Base-by-base conservation (phyloP, 441 rosid genomes). In the Bocquillonia castaneifolia region DNA sequence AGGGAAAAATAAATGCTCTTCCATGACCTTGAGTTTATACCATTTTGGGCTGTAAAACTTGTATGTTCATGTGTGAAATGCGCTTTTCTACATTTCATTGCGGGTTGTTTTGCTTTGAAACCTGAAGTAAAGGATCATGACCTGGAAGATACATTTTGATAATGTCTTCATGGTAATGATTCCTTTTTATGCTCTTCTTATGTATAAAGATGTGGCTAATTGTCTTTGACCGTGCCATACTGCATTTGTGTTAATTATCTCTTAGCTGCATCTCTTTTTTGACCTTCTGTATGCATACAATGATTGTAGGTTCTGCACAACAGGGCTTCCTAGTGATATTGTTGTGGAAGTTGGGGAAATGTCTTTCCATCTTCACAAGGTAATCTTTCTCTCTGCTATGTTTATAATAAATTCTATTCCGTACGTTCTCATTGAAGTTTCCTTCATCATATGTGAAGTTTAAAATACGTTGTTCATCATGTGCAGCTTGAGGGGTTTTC, bases 331-430 rank as follows among this genome's bases (percentile, higher is more conserved):
- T 8, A 90, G 98, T 72, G 99, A 94, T 74, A 79, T 92, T 66
- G 81, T 79, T 40, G 92, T 94, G 76, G 93, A 92, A 83, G 98
- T 88, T 71, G 98, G 84, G 47, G 96, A 88, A 56, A 91, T 92
- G 93, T 88, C 96, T 66, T 94, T 92, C 71, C 99, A 94, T 82
- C 97, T 92, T 70, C 99, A 94, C 87, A 94, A 90, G 99, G 99
- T 94, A 83, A 68, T 47, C n/a, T 70, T 71, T 67, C 47, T 64
- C 56, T 10, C 68, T 34, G 3, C 20, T 45, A 26, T 67, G 4
- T 5, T 63, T 25, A 57, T 6, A 42, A 44, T 62, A 12, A 7
- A 56, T 47, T 40, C 34, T 34, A 25, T 56, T 28, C 62, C n/a
- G 29, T 55, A 50, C 54, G 15, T 36, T 66, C 26, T 48, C 12